Conservation (phyloP, 2,329 filamentous ascomycete genomes). For the Penicillium occitanis region DNA sequence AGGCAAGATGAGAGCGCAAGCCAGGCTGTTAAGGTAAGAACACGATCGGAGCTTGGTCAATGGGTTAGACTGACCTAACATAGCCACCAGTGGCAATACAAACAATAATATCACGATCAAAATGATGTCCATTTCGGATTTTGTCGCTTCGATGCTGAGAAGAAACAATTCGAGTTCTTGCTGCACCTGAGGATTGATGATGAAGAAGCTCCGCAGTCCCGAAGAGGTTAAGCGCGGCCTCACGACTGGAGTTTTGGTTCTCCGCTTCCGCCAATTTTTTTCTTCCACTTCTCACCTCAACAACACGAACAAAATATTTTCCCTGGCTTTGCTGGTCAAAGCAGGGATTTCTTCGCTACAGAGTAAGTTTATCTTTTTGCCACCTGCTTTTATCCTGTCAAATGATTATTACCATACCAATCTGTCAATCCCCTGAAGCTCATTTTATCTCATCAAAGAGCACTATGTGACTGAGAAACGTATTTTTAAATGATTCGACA, state of each 20-base stretch:
- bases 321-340: conserved; percentile 23
- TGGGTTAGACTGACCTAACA: conserved; percentile 32
- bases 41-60: conserved; percentile 7
- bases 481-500: conserved; percentile 37
- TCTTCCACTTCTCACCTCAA: conserved; percentile 2
- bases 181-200: background rate
- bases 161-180: background rate
- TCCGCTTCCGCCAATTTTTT: conserved; percentile 18
- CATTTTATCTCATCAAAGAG: conserved; percentile 41
- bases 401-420: conserved; percentile 68
- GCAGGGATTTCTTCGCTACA: background rate
- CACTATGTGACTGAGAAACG: conserved; percentile 46
- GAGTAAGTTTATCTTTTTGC: conserved; percentile 2
- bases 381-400: conserved; percentile 24
- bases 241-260: background rate
- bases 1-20: conserved; percentile 58
- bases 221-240: background rate
- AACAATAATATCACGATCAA: conserved; percentile 38
- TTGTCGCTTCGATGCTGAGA: background rate
- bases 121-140: conserved; percentile 34
- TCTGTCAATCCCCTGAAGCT: conserved; percentile 83
- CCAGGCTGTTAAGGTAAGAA: conserved; percentile 42
- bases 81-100: conserved; percentile 39
- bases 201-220: background rate
- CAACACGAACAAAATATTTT: conserved; percentile 3